These are phyloP conservation scores for Sclerotinia minor DNA, from an alignment of 2,329 filamentous ascomycete genomes.

Conservation along the genomic window DNA sequence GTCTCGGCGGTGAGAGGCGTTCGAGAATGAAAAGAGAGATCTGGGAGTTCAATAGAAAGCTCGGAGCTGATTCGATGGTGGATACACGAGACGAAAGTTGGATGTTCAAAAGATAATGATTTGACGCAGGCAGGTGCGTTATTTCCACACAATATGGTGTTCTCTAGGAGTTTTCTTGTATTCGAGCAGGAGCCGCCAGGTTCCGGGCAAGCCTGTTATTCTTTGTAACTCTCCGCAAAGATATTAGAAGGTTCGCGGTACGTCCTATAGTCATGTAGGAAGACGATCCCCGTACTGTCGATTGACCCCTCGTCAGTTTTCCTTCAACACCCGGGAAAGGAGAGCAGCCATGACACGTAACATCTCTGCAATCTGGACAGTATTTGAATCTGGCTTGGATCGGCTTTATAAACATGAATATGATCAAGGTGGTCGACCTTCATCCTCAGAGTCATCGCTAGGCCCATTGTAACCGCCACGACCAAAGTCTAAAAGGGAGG, in stretches of 20 bases:
- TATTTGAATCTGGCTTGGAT: too few relatives aligned
- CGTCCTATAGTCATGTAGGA: background rate
- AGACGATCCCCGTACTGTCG: background rate
- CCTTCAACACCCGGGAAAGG: background rate
- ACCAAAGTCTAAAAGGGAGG: background rate
- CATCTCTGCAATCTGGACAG: background rate
- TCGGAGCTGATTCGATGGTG: too few relatives aligned
- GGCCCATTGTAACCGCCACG: constrained; percentile 10
- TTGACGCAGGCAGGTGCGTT: background rate
- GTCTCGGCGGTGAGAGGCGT: background rate
- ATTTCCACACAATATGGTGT: background rate
- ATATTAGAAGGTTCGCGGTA: background rate
- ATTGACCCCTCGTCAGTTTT: background rate
- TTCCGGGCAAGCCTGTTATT: background rate
- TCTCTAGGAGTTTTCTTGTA: background rate
- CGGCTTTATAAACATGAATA: background rate
- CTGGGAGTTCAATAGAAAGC: background rate
- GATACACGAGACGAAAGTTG: background rate
- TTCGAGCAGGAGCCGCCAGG: too few relatives aligned
- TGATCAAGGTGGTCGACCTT: background rate
- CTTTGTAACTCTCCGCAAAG: background rate
- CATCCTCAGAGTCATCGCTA: constrained; percentile 1
- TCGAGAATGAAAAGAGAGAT: background rate
- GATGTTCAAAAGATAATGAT: background rate
- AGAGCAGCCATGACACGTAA: background rate